Conservation (phyloP, 805 yeast genomes). For the Metschnikowia kofuensis region DNA sequence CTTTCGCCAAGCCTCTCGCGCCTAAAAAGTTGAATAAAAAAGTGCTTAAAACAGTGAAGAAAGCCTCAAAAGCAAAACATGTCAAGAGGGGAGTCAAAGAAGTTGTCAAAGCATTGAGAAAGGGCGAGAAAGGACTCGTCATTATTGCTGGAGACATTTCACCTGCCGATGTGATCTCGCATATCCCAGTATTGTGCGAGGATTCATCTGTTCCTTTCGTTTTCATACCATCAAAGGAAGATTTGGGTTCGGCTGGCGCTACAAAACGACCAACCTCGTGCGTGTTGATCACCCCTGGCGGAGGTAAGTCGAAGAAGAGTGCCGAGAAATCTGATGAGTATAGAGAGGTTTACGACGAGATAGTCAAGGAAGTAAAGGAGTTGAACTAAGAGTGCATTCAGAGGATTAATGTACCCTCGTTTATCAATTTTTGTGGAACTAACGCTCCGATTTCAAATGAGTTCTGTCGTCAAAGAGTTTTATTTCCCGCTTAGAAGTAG, state of each 20-base stretch:
- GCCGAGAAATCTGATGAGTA: constrained; percentile 74
- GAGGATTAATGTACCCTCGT: background rate
- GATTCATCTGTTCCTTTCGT: constrained; percentile 88
- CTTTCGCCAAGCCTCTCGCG: constrained; percentile 94
- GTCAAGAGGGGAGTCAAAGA: constrained; percentile 99
- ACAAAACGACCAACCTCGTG: constrained; percentile 99
- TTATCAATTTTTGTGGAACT: too few species aligned
- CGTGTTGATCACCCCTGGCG: constrained; percentile 96
- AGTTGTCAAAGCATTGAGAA: constrained; percentile 95
- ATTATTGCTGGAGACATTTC: constrained; percentile 97
- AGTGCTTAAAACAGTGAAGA: constrained; percentile 91
- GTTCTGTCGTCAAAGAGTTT: too few species aligned
- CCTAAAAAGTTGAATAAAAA: constrained; percentile 94
- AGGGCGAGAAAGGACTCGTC: constrained; percentile 97
- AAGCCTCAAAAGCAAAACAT: constrained; percentile 97
- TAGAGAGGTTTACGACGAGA: constrained; percentile 88
- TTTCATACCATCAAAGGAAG: constrained; percentile 96
- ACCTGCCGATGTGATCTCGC: constrained; percentile 96
- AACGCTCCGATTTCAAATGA: too few species aligned
- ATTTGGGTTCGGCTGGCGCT: constrained; percentile 97
- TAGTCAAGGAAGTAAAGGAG: constrained; percentile 80
- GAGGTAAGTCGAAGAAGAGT: constrained; percentile 77
- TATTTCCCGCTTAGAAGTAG: too few species aligned
- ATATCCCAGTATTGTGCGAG: constrained; percentile 95
- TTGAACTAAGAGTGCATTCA: constrained; percentile 10